Percentiles rank a stretch among this genome's conserved stretches.
phyloP scores from a whole-genome alignment of 2,329 filamentous ascomycete genomes.

The Pseudogymnoascus sp. region DNA sequence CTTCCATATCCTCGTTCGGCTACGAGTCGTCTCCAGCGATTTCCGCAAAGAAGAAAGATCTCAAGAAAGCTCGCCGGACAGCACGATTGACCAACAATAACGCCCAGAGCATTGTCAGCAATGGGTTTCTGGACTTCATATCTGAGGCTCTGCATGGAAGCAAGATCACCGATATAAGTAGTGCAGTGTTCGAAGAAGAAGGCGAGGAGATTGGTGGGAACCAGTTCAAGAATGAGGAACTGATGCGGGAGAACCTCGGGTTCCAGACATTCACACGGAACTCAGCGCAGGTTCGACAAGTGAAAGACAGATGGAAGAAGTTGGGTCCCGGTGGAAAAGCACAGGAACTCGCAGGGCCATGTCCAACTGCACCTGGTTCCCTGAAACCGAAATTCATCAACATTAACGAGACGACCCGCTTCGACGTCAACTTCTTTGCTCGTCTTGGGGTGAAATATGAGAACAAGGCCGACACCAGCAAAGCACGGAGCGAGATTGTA shows the following conservation, averaged over 20 bases:
- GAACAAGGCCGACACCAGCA: conserved; percentile 17
- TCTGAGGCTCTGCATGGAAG: not conserved
- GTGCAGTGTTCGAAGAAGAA: not conserved
- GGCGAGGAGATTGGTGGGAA: not conserved
- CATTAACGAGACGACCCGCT: not conserved
- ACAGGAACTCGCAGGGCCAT: not conserved
- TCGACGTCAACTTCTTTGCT: conserved; percentile 24
- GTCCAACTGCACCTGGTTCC: not conserved
- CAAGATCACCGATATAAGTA: not conserved
- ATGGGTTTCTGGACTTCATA: not conserved
- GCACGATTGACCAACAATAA: conserved; percentile 1
- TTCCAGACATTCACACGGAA: not conserved
- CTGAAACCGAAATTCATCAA: not conserved
- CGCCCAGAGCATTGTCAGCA: not conserved
- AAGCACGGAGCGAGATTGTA: conserved; percentile 22
- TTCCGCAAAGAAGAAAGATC: not conserved
- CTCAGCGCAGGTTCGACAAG: not conserved
- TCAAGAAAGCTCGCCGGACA: not conserved
- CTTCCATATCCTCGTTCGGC: not conserved
- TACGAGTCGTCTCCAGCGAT: not conserved
- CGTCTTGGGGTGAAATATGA: conserved; percentile 24
- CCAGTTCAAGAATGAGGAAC: not conserved
- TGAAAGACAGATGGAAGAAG: not conserved
- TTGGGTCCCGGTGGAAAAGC: not conserved
- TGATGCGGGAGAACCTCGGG: not conserved